phyloP scores from a whole-genome alignment of 1,284 basidiomycete species.

The Ganoderma lucidum region DNA sequence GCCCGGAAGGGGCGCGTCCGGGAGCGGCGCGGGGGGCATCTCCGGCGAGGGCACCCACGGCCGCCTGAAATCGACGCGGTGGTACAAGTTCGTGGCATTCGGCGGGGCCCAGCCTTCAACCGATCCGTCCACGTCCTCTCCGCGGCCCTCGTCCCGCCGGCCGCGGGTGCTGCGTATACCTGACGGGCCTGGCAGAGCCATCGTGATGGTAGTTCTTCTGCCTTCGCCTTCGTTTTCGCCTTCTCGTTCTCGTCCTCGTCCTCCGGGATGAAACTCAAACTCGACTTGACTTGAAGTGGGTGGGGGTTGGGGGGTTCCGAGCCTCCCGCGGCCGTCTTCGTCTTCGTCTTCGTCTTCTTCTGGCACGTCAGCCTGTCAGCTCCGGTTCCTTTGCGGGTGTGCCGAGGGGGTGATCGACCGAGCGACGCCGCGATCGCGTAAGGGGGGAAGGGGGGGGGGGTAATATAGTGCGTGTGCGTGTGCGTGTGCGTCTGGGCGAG shows the following conservation, averaged over 20 bases:
- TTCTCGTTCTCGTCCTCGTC: not conserved
- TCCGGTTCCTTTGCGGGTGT: not conserved
- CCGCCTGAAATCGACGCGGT: slow-evolving; percentile 24
- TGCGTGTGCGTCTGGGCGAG: not conserved
- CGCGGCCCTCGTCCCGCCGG: not conserved
- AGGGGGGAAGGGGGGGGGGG: too few relatives aligned
- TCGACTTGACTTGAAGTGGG: not conserved
- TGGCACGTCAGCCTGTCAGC: not conserved
- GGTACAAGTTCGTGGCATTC: slow-evolving; percentile 17
- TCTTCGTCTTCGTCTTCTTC: not conserved
- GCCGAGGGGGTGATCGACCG: slow-evolving; percentile 2
- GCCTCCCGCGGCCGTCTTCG: not conserved
- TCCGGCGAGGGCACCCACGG: slow-evolving; percentile 25
- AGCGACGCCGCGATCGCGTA: slow-evolving; percentile 1
- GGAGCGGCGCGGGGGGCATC: slow-evolving; percentile 7
- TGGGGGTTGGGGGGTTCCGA: not conserved
- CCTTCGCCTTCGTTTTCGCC: not conserved
- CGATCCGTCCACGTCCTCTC: not conserved
- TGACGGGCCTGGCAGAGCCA: slow-evolving; percentile 2
- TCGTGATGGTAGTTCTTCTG: not conserved
- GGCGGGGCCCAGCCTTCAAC: slow-evolving; percentile 12
- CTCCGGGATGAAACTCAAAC: not conserved
- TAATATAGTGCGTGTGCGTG: not conserved
- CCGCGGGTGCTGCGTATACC: not conserved
- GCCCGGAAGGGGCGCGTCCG: not conserved